These are phyloP conservation scores for Pseudohalonectria lignicola DNA, from an alignment of 2,329 filamentous ascomycete species.

Conservation along the genomic window DNA sequence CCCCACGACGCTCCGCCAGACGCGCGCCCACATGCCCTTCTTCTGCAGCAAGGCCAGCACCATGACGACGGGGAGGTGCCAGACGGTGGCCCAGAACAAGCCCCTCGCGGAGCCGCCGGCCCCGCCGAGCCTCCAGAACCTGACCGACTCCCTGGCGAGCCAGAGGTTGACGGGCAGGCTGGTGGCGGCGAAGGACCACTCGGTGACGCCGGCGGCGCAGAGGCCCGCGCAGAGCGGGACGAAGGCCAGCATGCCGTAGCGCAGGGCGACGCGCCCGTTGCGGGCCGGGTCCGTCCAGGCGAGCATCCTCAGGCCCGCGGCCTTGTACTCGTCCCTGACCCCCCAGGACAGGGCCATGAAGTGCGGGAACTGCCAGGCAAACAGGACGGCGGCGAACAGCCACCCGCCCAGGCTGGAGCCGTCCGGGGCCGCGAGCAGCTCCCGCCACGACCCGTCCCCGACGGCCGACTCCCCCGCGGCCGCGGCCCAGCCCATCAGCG, in stretches of 20 bases:
- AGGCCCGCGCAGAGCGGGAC: slow-evolving; percentile 77
- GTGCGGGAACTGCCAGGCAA: slow-evolving; percentile 96
- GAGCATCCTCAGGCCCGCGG: slow-evolving; percentile 60
- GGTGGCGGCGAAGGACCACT: slow-evolving; percentile 73
- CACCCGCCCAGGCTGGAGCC: slow-evolving; percentile 67
- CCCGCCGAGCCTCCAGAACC: slow-evolving; percentile 72
- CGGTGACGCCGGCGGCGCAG: slow-evolving; percentile 70
- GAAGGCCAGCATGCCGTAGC: slow-evolving; percentile 76
- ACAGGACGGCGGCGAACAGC: slow-evolving; percentile 74
- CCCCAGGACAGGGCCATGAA: slow-evolving; percentile 90
- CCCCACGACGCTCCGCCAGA: slow-evolving; percentile 61
- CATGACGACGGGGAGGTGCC: slow-evolving; percentile 85
- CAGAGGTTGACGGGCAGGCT: slow-evolving; percentile 77
- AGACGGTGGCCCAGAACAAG: slow-evolving; percentile 95
- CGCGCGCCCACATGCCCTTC: slow-evolving; percentile 78
- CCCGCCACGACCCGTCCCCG: slow-evolving; percentile 52
- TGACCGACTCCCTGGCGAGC: slow-evolving; percentile 69
- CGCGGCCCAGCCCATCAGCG: slow-evolving; percentile 96
- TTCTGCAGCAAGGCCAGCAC: slow-evolving; percentile 87
- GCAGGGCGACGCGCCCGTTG: slow-evolving; percentile 77
- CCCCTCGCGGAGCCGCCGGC: slow-evolving; percentile 70
- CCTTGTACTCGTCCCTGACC: slow-evolving; percentile 81
- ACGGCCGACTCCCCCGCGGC: slow-evolving; percentile 82
- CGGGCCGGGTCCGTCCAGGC: slow-evolving; percentile 77
- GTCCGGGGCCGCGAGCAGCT: slow-evolving; percentile 58